Conservation (phyloP, 2,329 filamentous ascomycete genomes). For the Chlorencoelia australis region DNA sequence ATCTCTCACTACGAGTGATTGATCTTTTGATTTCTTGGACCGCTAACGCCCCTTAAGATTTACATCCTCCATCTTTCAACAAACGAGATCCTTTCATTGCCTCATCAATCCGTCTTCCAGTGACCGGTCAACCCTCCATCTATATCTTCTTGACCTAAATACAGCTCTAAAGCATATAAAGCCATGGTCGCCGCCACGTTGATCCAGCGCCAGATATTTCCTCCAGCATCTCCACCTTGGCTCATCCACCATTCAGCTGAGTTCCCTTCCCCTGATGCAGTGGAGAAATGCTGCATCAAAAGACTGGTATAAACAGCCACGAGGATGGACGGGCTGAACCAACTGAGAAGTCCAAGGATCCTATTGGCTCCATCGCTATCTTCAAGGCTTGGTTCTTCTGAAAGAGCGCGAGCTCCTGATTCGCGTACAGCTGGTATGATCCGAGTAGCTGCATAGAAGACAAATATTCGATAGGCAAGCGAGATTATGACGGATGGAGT, state of each 20-base stretch:
- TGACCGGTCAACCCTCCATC: constrained; percentile 65
- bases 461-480: constrained; percentile 83
- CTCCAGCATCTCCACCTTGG: constrained; percentile 70
- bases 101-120: constrained; percentile 80
- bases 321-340: constrained; percentile 89
- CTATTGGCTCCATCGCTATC: constrained; percentile 75
- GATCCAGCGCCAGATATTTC: constrained; percentile 87
- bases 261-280: constrained; percentile 51
- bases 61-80: too few relatives aligned
- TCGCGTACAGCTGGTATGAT: constrained; percentile 93
- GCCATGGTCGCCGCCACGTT: constrained; percentile 85
- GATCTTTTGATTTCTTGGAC: too few relatives aligned
- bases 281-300: constrained; percentile 88
- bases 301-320: constrained; percentile 95
- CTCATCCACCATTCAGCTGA: constrained; percentile 73
- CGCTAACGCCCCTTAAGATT: too few relatives aligned
- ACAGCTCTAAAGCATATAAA: constrained; percentile 82
- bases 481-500: constrained; percentile 95
- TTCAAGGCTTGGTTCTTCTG: constrained; percentile 76
- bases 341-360: constrained; percentile 74
- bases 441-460: constrained; percentile 88
- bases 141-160: constrained; percentile 72
- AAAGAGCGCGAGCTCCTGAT: constrained; percentile 70
- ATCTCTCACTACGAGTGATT: too few relatives aligned
- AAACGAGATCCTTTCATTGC: background rate